A percentile compares a stretch with the other conserved stretches of the same genome.
These are phyloP conservation scores for Nannochloropsis salina DNA, from an alignment of 108 stramenopile species.

Conservation along the genomic window DNA sequence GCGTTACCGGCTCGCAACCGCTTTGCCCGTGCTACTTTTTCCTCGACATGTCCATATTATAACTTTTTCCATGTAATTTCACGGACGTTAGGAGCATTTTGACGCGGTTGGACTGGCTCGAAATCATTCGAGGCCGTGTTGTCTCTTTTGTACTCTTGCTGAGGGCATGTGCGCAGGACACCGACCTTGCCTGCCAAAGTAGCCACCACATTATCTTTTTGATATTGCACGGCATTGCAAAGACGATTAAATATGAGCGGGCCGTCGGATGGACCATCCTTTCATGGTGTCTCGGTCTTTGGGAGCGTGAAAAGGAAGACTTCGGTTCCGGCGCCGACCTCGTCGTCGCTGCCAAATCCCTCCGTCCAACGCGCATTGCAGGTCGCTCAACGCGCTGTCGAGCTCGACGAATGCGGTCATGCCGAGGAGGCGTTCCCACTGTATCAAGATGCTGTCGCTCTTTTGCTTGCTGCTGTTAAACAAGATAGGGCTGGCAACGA, in stretches of 20 bases:
- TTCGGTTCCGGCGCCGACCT: background rate
- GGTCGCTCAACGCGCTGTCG: background rate
- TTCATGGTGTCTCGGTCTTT: background rate
- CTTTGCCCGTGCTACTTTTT: too few relatives aligned
- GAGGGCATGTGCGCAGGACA: too few relatives aligned
- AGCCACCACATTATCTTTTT: too few relatives aligned
- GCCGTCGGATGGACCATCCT: background rate
- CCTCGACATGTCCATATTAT: too few relatives aligned
- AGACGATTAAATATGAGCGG: background rate
- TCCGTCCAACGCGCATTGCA: background rate
- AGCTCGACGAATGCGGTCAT: background rate
- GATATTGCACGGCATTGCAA: too few relatives aligned
- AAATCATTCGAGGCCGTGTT: too few relatives aligned
- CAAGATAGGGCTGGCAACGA: conserved; percentile 1
- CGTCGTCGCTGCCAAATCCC: background rate
- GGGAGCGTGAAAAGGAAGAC: background rate
- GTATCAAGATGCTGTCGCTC: background rate
- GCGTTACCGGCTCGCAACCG: too few relatives aligned
- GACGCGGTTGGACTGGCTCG: too few relatives aligned
- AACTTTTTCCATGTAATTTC: too few relatives aligned
- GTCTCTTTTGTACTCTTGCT: too few relatives aligned
- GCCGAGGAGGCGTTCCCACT: background rate
- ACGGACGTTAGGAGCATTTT: too few relatives aligned
- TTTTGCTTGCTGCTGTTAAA: background rate
- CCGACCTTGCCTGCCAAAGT: too few relatives aligned